phyloP scores from a whole-genome alignment of 345 rosid genomes.

The Euphorbia tirucalli region DNA sequence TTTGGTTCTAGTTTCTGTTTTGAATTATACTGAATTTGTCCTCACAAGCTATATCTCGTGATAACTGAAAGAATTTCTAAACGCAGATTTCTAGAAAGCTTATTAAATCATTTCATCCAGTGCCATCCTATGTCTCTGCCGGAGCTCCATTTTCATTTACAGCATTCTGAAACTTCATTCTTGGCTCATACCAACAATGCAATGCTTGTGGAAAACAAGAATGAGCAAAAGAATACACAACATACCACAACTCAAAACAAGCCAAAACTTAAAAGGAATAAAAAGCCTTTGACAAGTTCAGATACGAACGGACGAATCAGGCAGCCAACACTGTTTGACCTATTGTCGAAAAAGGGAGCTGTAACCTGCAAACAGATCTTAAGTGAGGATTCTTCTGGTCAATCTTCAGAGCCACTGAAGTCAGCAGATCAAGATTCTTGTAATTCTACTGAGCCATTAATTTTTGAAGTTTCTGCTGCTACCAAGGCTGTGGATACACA shows the following conservation, averaged over 20 bases:
- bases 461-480: slow-evolving; percentile 57
- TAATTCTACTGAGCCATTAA: slow-evolving; percentile 33
- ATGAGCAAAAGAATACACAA: slow-evolving; percentile 36
- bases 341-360: slow-evolving; percentile 52
- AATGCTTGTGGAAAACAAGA: slow-evolving; percentile 36
- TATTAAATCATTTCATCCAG: slow-evolving; percentile 52
- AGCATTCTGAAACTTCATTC: slow-evolving; percentile 40
- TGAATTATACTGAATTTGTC: not conserved
- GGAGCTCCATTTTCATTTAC: slow-evolving; percentile 50
- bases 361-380: slow-evolving; percentile 46
- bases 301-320: slow-evolving; percentile 37
- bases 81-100: slow-evolving; percentile 74
- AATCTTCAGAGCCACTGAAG: slow-evolving; percentile 28
- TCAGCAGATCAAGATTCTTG: slow-evolving; percentile 33
- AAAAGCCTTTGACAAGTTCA: slow-evolving; percentile 36
- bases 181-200: slow-evolving; percentile 32
- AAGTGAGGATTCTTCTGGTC: slow-evolving; percentile 37
- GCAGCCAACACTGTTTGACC: slow-evolving; percentile 62
- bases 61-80: slow-evolving; percentile 25
- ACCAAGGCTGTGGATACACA: slow-evolving; percentile 55
- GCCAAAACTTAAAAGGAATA: slow-evolving; percentile 40
- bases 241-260: slow-evolving; percentile 36
- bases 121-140: slow-evolving; percentile 60
- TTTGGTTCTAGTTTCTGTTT: not conserved
- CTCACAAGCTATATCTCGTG: slow-evolving; percentile 1